phyloP scores from a whole-genome alignment of 176 grass and related monocot species.

The Rhipidocladum racemiflorum region DNA sequence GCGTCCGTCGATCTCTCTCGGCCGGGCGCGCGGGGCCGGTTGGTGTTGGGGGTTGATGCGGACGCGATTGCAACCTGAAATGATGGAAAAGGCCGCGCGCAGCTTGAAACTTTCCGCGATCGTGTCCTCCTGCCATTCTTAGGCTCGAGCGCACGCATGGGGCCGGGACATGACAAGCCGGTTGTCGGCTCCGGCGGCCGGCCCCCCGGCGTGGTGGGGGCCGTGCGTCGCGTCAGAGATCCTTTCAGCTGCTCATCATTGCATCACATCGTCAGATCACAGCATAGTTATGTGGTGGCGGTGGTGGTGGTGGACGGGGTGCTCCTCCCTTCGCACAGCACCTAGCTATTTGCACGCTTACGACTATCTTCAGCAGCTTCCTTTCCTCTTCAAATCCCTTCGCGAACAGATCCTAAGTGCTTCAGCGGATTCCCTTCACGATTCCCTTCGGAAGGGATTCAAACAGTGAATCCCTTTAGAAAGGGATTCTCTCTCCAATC shows the following conservation, averaged over 20 bases:
- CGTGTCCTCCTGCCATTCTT: conserved; percentile 1
- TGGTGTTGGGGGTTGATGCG: neutral
- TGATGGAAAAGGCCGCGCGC: neutral
- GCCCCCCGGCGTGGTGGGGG: neutral
- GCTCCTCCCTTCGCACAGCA: neutral
- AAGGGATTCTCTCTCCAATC: too few species aligned
- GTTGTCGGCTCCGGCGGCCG: neutral
- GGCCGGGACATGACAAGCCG: too few species aligned
- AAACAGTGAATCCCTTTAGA: too few species aligned
- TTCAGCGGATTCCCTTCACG: too few species aligned
- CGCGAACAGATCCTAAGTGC: too few species aligned
- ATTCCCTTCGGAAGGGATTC: too few species aligned
- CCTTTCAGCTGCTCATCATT: neutral
- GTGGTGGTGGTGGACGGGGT: neutral
- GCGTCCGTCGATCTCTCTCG: neutral
- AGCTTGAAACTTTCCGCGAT: neutral
- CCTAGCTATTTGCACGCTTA: neutral
- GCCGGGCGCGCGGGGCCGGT: neutral
- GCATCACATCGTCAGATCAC: neutral
- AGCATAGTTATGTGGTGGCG: neutral
- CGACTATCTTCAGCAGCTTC: too few species aligned
- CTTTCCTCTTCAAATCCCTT: too few species aligned
- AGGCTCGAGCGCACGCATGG: neutral
- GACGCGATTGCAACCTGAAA: neutral
- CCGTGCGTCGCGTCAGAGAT: neutral